Evolutionary conservation across 2,329 filamentous ascomycete genomes (phyloP), one percentile per base, ranked within the genome.

Genomic region (Monosporascus sp.): DNA sequence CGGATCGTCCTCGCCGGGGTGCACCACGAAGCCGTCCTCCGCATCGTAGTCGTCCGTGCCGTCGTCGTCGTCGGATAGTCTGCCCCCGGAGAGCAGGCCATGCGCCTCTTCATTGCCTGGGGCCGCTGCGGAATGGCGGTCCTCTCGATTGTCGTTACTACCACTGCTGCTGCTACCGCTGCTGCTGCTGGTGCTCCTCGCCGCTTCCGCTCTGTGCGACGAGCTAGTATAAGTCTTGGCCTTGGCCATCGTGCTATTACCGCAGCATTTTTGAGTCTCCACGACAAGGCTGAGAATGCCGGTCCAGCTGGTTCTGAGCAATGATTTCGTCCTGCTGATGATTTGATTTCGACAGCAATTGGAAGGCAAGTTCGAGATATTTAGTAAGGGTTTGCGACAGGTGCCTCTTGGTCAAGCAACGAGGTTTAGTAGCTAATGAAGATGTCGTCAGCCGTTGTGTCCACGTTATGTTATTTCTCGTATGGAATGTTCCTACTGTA

Each of bases 241-340:
- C 70, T 72, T 72, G 66, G 70, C 70, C 72, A 74, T 74, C 56
- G 62, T 66, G 56, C 68, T 68, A 72, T 68, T 65, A 65, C 53
- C 65, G 64, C 59, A 66, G 67, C 72, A 74, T 74, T 51, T 58
- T 65, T 71, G 64, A 57, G 55, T 52, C 54, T 20, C 20, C 50
- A 46, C 24, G 34, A 47, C 4, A 27, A 27, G 50, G 20, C 45
- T 25, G 38, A 48, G 24, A 56, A 56, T 5, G 48, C 20, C 46
- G 27, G 24, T 49, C 50, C 50, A 14, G 31, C 14, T 14, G 31
- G 52, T 54, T 48, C 50, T 57, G 47, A 49, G 50, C 34, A 56
- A 56, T 51, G 53, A 51, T 22, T 48, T 36, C 20, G 37, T 27
- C 31, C 31, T 14, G 31, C 31, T 34, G 31, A 34, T 34, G 5